Evolutionary conservation across 1,284 basidiomycete genomes (phyloP).

Genomic region (Boletus mariae): DNA sequence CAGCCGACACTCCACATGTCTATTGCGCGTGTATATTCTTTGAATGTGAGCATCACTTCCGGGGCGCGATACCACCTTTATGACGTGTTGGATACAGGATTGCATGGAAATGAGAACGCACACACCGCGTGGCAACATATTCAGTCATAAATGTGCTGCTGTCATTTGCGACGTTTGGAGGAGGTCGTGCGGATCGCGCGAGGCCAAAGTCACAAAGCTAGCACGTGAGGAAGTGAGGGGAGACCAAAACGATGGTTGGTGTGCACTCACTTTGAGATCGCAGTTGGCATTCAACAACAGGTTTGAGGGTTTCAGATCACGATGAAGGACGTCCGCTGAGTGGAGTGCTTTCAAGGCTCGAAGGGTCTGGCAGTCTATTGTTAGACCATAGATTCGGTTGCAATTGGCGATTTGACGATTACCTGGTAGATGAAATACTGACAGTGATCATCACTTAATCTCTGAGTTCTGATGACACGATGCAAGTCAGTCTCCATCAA

Average conservation of each 20-base stretch:
- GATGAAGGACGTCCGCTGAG: conserved; percentile 84
- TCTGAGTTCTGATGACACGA: conserved; percentile 83
- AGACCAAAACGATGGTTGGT: conserved; percentile 4
- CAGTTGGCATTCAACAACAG: conserved; percentile 92
- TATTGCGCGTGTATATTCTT: conserved; percentile 90
- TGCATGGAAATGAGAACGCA: background rate
- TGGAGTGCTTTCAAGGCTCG: conserved; percentile 91
- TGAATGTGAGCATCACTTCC: conserved; percentile 94
- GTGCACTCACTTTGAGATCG: conserved; percentile 73
- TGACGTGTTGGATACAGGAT: conserved; percentile 4
- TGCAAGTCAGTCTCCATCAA: conserved; percentile 91
- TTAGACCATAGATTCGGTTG: conserved; percentile 11
- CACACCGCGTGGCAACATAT: conserved; percentile 82
- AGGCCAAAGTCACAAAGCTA: conserved; percentile 92
- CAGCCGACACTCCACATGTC: conserved; percentile 94
- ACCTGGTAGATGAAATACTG: conserved; percentile 96
- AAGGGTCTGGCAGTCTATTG: conserved; percentile 55
- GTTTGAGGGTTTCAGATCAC: conserved; percentile 92
- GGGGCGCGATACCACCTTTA: conserved; percentile 89
- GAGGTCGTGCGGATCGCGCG: conserved; percentile 78
- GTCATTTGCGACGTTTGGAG: conserved; percentile 77
- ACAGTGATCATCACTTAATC: conserved; percentile 85
- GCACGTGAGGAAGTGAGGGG: conserved; percentile 6
- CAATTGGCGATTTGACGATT: conserved; percentile 17
- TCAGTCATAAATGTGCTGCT: conserved; percentile 92